Evolutionary conservation across 2,329 filamentous ascomycete genomes (phyloP).

Genomic region (Aspergillus flavus): DNA sequence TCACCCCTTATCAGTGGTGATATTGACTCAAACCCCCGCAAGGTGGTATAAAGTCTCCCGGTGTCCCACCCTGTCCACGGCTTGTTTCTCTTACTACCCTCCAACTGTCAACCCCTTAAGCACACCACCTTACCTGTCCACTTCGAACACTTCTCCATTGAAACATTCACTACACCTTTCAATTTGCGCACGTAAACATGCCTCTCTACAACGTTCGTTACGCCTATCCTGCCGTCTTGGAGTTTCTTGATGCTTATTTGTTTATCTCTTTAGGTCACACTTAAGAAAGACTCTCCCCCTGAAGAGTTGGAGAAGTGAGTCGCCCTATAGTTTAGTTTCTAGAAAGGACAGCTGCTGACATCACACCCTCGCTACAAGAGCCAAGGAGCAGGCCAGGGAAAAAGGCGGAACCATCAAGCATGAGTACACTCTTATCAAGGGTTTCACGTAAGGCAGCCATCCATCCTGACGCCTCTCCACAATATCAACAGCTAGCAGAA

Average conservation of each 20-base stretch:
- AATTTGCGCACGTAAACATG: slow-evolving; percentile 29
- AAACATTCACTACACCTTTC: neutral
- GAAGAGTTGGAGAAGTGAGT: slow-evolving; percentile 70
- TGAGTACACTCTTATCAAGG: slow-evolving; percentile 86
- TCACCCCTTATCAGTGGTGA: slow-evolving; percentile 14
- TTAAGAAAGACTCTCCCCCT: slow-evolving; percentile 69
- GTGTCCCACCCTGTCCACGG: slow-evolving; percentile 11
- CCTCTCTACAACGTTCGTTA: slow-evolving; percentile 43
- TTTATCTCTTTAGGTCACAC: slow-evolving; percentile 65
- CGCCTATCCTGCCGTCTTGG: neutral
- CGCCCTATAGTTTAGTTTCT: neutral
- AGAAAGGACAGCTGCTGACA: neutral
- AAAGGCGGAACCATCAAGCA: slow-evolving; percentile 83
- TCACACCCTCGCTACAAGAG: slow-evolving; percentile 50
- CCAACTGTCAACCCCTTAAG: neutral
- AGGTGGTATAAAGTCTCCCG: slow-evolving; percentile 14
- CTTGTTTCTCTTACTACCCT: neutral
- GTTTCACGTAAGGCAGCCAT: slow-evolving; percentile 73
- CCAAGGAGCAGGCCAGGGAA: slow-evolving; percentile 72
- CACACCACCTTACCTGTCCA: neutral
- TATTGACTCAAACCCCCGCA: slow-evolving; percentile 13
- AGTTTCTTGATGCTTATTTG: slow-evolving; percentile 4
- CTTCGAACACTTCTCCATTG: neutral
- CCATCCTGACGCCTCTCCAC: neutral
- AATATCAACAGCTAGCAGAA: neutral